Evolutionary conservation across 345 rosid species (phyloP), one percentile per base, ranked within the genome.

Genomic region (Toxicodendron radicans): DNA sequence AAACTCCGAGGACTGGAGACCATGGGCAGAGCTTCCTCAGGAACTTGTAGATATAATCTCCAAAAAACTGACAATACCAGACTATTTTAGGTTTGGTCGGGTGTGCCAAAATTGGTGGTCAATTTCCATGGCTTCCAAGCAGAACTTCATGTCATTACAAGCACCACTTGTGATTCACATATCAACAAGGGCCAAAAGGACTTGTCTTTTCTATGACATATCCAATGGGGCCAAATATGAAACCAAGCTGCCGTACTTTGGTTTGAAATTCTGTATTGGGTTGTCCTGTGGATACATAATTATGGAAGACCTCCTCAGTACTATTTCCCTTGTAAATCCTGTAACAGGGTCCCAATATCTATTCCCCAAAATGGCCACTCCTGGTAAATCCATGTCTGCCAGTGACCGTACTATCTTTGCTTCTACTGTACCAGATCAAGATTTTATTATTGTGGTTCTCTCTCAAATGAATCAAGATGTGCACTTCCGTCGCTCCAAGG

Each of bases 141-240:
- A 72, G 51, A 33, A 32, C 8, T 72, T 72, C 11, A 14, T 48
- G 32, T 24, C 75, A 46, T 60, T 32, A 5, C 48, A 16, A 61
- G 60, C 38, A 4, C 60, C 68, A 33, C 51, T 72, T 48, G 33
- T 61, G 0, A 2, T 72, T 27, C 3, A 30, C 60, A 52, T 60
- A 51, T 12, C 58, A n/a, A 4, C 68, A 30, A n/a, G 21, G 17
- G 59, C 68, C n/a, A 51, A 33, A 11, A 72, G 7, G 7, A 20
- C 68, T 0, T 72, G 68, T 38, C 35, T 30, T 54, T 72, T 72
- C 68, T 62, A 21, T 53, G 66, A 62, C 60, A n/a, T 62, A 3
- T 61, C 58, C 10, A 2, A 52, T 35, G 38, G 13, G 12, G 23
- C 14, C 30, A 62, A n/a, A 21, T 51, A 63, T 16, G 35, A 62